Evolutionary conservation across 2,329 filamentous ascomycete genomes (phyloP), one percentile per base, ranked within the genome.

Genomic region (Aureobasidium lini): DNA sequence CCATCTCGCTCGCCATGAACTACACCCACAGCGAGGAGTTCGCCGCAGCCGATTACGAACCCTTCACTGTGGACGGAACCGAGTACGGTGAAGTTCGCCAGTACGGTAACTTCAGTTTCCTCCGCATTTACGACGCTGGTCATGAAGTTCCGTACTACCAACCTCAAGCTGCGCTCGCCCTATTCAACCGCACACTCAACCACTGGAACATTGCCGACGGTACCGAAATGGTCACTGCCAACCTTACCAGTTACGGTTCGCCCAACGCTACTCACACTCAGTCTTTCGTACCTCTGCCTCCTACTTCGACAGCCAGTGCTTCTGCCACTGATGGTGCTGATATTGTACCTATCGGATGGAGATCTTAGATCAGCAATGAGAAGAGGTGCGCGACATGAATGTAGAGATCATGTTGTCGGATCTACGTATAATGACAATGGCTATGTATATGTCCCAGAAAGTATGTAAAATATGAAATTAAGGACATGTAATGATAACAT

Each of bases 101-200:
- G 50, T 65, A 68, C 48, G 68, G 68, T 43, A 68, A 68, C 46
- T 60, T 70, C 29, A 65, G 62, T 18, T 70, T 70, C 61, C 65
- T 69, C 3, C 61, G 69, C 18, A 61, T 70, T 9, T 69, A 68
- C 63, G 73, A 77, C 46, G 63, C 73, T 6, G 74, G 75, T 2
- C 75, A 77, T 49, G 69, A 73, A 57, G 72, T 75, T 2, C 71
- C 72, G 0, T 75, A 68, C 63, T 76, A 75, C 61, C 74, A 76
- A 62, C 63, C 71, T 15, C 57, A 69, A 16, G 74, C 72, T 9
- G 62, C 70, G 0, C 62, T 76, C 16, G 57, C 54, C 29, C 66
- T 72, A 54, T 73, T 73, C 66, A 72, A 71, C 57, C 68, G 72
- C 43, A 72, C 72, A 1, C 58, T 76, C 28, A 67, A 67, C 48